Conservation (phyloP, 1,139 yeast genomes). For the Yamadazyma spencermartinsiae region DNA sequence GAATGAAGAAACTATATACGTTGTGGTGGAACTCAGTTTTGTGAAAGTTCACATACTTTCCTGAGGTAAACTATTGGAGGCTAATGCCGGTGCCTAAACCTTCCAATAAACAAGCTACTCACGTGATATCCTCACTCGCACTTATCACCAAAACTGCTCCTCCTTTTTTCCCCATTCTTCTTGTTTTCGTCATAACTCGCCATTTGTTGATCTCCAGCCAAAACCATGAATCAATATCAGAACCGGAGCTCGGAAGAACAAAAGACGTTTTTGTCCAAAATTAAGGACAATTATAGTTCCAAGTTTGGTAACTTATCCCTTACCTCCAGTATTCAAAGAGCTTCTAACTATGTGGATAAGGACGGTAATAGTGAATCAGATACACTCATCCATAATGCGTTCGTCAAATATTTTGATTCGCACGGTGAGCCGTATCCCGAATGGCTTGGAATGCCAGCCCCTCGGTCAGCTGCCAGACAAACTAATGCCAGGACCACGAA, state of each 20-base stretch:
- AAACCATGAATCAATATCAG: conserved; percentile 13
- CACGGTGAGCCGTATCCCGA: conserved; percentile 41
- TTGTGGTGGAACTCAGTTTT: too few relatives aligned
- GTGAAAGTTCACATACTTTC: too few relatives aligned
- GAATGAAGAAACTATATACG: too few relatives aligned
- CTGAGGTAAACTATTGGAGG: too few relatives aligned
- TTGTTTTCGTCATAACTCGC: too few relatives aligned
- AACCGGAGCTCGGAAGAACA: conserved; percentile 18
- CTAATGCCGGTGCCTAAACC: too few relatives aligned
- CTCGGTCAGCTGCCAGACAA: conserved; percentile 7
- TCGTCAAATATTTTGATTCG: conserved; percentile 40
- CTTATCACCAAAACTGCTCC: too few relatives aligned
- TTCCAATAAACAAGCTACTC: too few relatives aligned
- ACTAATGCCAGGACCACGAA: background rate
- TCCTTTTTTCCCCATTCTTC: too few relatives aligned
- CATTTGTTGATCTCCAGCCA: too few relatives aligned
- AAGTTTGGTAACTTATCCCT: conserved; percentile 39
- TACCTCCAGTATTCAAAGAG: conserved; percentile 20
- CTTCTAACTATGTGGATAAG: conserved; percentile 28
- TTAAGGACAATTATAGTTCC: conserved; percentile 36
- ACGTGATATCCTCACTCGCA: too few relatives aligned
- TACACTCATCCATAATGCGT: conserved; percentile 47
- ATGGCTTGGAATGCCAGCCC: conserved; percentile 40
- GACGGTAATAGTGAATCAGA: conserved; percentile 43
- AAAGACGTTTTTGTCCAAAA: conserved; percentile 34